phyloP scores from a whole-genome alignment of 2,329 filamentous ascomycete species.

The Colletotrichum ledebouriae region DNA sequence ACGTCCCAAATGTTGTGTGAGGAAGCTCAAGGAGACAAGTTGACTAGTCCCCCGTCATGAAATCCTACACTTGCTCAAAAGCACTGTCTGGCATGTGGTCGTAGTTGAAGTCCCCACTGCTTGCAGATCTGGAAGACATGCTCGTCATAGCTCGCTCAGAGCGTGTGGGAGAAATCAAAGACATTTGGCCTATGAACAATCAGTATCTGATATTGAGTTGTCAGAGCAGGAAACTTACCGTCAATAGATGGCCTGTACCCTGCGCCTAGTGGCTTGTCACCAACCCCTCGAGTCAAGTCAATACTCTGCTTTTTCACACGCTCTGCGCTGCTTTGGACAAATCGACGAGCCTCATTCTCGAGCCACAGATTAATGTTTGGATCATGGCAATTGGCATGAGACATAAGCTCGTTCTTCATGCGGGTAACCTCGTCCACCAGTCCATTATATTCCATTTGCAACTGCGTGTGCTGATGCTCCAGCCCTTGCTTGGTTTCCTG shows the following conservation, averaged over 20 bases:
- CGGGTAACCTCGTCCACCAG: constrained; percentile 60
- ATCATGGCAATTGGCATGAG: constrained; percentile 66
- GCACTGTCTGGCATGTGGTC: constrained; percentile 55
- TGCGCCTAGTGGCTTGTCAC: constrained; percentile 27
- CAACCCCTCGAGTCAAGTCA: constrained; percentile 22
- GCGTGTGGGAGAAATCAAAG: constrained; percentile 38
- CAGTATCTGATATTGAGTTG: background rate
- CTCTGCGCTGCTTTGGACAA: constrained; percentile 55
- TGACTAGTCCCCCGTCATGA: background rate
- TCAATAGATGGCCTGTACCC: constrained; percentile 36
- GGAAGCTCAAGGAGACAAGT: background rate
- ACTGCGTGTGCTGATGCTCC: constrained; percentile 58
- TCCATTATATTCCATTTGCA: constrained; percentile 59
- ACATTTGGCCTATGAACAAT: constrained; percentile 29
- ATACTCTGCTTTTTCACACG: constrained; percentile 41
- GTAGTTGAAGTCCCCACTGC: constrained; percentile 49
- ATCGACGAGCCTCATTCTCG: constrained; percentile 64
- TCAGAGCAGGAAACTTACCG: constrained; percentile 29
- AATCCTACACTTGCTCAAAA: constrained; percentile 44
- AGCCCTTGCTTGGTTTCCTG: constrained; percentile 60
- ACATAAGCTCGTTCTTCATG: constrained; percentile 66
- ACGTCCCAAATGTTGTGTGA: background rate
- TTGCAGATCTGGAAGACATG: constrained; percentile 43
- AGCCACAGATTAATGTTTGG: constrained; percentile 67
- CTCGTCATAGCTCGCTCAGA: constrained; percentile 27